These are phyloP conservation scores for Kwoniella sp. DNA, from an alignment of 768 basidiomycete species.

Conservation along the genomic window DNA sequence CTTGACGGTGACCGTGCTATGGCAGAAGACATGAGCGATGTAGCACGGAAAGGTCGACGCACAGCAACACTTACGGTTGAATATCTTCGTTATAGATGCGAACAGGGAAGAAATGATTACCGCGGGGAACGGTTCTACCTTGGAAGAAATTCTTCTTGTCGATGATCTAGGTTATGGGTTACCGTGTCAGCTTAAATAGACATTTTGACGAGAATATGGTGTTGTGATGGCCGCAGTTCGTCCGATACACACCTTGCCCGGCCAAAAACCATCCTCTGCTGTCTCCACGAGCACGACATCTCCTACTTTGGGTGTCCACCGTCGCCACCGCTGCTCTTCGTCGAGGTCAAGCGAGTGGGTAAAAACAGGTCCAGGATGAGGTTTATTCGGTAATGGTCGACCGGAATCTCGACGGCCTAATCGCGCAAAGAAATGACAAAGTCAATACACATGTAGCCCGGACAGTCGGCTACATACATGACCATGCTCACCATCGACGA, in stretches of 20 bases:
- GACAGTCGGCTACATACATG: neutral
- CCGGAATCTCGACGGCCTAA: conserved; percentile 17
- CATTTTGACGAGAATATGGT: neutral
- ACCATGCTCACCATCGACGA: neutral
- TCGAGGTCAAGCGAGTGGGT: conserved; percentile 25
- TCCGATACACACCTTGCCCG: conserved; percentile 40
- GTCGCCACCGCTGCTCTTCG: conserved; percentile 41
- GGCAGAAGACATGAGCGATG: neutral
- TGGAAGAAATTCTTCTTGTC: conserved; percentile 47
- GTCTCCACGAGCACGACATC: conserved; percentile 46
- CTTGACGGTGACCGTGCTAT: conserved; percentile 45
- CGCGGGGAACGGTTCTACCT: conserved; percentile 41
- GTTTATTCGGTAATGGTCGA: conserved; percentile 22
- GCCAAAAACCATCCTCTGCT: conserved; percentile 38
- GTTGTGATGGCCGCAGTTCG: neutral
- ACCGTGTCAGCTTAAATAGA: neutral
- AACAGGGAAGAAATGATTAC: conserved; percentile 48
- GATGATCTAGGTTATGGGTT: conserved; percentile 32
- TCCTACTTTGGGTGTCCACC: conserved; percentile 43
- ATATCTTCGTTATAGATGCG: conserved; percentile 39
- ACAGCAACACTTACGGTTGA: conserved; percentile 43
- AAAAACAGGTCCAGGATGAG: conserved; percentile 33
- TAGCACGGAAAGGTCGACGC: too few relatives aligned
- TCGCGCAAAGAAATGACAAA: too few relatives aligned
- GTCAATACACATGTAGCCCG: too few relatives aligned